A percentile compares a stretch with the other conserved stretches of the same genome.
Conservation (phyloP, 2,329 filamentous ascomycete genomes). For the Aspergillus puulaauensis region DNA sequence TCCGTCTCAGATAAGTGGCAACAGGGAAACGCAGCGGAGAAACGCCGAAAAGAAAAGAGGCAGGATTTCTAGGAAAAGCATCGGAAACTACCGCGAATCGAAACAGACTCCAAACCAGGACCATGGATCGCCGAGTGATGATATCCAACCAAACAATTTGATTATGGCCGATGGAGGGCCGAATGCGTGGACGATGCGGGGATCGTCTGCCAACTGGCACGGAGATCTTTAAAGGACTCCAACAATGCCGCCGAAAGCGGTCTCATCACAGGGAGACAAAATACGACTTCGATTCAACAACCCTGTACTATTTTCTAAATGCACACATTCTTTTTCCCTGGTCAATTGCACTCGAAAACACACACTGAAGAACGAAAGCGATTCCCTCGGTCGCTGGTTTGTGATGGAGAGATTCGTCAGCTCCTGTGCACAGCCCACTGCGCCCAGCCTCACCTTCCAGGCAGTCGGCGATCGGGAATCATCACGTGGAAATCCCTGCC, state of each 20-base stretch:
- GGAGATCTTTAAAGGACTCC: background rate
- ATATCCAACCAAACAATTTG: constrained; percentile 5
- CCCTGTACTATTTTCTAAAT: background rate
- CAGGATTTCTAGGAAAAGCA: background rate
- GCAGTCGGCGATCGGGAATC: background rate
- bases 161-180: constrained; percentile 1
- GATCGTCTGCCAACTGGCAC: constrained; percentile 3
- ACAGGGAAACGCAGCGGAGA: background rate
- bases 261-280: too few species aligned
- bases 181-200: constrained; percentile 1
- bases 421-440: too few species aligned
- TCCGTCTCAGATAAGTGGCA: background rate
- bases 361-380: too few species aligned
- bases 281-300: background rate
- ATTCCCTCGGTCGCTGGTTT: too few species aligned
- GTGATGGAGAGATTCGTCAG: too few species aligned
- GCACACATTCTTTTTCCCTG: background rate
- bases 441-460: too few species aligned
- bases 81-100: background rate
- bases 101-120: background rate
- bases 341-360: too few species aligned
- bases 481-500: background rate
- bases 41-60: background rate
- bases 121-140: background rate
- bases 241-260: background rate